A percentile compares a stretch with the other conserved stretches of the same genome.
Conservation (phyloP, 352 stramenopile species). For the Pythium monospermum region DNA sequence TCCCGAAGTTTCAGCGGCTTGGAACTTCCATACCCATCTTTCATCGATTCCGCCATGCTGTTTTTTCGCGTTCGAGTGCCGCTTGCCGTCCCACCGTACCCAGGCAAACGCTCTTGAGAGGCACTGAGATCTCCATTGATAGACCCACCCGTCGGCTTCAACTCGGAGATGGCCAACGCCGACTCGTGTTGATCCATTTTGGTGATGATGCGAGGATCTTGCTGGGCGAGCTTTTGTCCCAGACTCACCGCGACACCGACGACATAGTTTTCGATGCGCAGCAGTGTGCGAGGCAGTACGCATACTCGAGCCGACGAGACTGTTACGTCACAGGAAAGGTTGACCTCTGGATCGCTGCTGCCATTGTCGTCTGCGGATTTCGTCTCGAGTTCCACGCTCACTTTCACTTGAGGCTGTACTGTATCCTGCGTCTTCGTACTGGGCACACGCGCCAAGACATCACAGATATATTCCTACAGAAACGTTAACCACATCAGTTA, state of each 20-base stretch:
- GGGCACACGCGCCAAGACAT: slow-evolving; percentile 10
- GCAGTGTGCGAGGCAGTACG: slow-evolving; percentile 17
- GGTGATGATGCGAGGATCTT: slow-evolving; percentile 22
- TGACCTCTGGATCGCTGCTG: not conserved
- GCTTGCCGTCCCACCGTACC: slow-evolving; percentile 9
- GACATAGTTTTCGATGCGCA: slow-evolving; percentile 22
- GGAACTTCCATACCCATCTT: slow-evolving; percentile 25
- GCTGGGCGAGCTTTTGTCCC: slow-evolving; percentile 19
- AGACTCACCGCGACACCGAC: slow-evolving; percentile 13
- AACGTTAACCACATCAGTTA: not conserved
- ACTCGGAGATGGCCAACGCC: slow-evolving; percentile 4
- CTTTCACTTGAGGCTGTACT: slow-evolving; percentile 9
- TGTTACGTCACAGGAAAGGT: not conserved
- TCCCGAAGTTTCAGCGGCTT: slow-evolving; percentile 31
- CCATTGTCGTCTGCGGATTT: not conserved
- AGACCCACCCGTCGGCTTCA: not conserved
- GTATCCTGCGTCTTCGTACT: not conserved
- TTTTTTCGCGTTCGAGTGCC: slow-evolving; percentile 39
- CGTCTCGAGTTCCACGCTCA: not conserved
- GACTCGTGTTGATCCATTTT: slow-evolving; percentile 11
- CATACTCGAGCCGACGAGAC: slow-evolving; percentile 13
- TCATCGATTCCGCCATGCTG: slow-evolving; percentile 54
- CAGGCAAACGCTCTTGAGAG: slow-evolving; percentile 12
- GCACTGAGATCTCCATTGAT: slow-evolving; percentile 1
- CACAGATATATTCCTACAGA: slow-evolving; percentile 17